A percentile compares a stretch with the other conserved stretches of the same genome.
phyloP scores from a whole-genome alignment of 2,329 filamentous ascomycete species.

The Lachnellula hyalina region DNA sequence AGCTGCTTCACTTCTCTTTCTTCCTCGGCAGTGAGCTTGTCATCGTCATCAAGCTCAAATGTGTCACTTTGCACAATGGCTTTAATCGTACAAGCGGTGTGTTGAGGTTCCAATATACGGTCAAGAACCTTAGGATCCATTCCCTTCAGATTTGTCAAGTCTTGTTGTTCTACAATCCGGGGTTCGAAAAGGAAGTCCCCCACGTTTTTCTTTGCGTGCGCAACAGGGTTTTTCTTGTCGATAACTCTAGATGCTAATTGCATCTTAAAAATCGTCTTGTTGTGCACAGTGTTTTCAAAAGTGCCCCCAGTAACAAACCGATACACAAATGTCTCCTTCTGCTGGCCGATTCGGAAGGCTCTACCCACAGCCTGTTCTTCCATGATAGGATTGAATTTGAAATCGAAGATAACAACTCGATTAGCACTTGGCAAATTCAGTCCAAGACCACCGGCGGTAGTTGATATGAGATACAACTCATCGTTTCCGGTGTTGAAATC shows the following conservation, averaged over 20 bases:
- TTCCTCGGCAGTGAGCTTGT: slow-evolving; percentile 59
- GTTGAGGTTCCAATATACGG: slow-evolving; percentile 47
- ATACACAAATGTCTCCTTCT: slow-evolving; percentile 78
- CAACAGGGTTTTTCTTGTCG: slow-evolving; percentile 73
- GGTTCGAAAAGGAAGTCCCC: slow-evolving; percentile 56
- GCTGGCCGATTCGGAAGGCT: slow-evolving; percentile 79
- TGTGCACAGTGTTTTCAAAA: slow-evolving; percentile 69
- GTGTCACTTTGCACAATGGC: slow-evolving; percentile 64
- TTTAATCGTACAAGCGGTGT: slow-evolving; percentile 41
- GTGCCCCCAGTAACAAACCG: slow-evolving; percentile 74
- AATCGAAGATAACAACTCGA: slow-evolving; percentile 81
- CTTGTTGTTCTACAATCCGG: slow-evolving; percentile 43
- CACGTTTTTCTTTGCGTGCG: slow-evolving; percentile 52
- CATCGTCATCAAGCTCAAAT: slow-evolving; percentile 64
- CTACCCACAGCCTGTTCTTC: slow-evolving; percentile 86
- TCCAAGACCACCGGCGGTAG: slow-evolving; percentile 73
- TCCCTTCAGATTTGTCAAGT: slow-evolving; percentile 49
- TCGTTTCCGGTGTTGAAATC: slow-evolving; percentile 56
- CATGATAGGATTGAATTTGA: slow-evolving; percentile 70
- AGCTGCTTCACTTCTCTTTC: slow-evolving; percentile 46
- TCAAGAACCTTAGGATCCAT: slow-evolving; percentile 60
- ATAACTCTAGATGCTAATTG: slow-evolving; percentile 76
- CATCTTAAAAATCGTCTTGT: slow-evolving; percentile 73
- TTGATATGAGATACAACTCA: slow-evolving; percentile 75
- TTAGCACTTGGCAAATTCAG: slow-evolving; percentile 82